Percentiles rank a stretch among this genome's conserved stretches.
These are phyloP conservation scores for Silene coronaria DNA, from an alignment of 179 eudicot species.

Conservation along the genomic window DNA sequence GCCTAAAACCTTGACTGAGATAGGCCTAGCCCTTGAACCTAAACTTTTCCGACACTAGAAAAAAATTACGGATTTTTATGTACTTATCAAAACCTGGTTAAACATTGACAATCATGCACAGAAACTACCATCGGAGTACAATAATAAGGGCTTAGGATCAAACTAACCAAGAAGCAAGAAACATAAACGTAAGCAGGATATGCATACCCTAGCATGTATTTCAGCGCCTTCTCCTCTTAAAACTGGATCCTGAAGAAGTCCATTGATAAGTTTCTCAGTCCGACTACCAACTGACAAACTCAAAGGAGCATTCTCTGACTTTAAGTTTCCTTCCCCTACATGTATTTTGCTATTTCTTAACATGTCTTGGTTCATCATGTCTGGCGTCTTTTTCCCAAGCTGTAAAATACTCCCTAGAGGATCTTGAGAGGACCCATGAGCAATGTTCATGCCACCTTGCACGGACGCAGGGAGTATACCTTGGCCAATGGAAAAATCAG, in stretches of 20 bases:
- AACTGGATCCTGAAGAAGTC: conserved; percentile 59
- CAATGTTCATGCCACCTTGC: conserved; percentile 41
- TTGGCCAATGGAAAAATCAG: conserved; percentile 50
- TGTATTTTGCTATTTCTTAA: conserved; percentile 23
- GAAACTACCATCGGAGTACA: not conserved
- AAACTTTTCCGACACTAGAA: too few species aligned
- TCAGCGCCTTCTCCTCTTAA: conserved; percentile 38
- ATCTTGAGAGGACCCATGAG: conserved; percentile 37
- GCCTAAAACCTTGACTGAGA: too few species aligned
- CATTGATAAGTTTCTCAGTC: conserved; percentile 53
- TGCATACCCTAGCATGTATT: conserved; percentile 39
- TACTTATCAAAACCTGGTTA: too few species aligned
- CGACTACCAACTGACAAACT: conserved; percentile 43
- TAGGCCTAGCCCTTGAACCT: too few species aligned
- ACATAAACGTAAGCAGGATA: not conserved
- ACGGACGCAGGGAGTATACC: conserved; percentile 55
- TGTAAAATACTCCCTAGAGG: conserved; percentile 41
- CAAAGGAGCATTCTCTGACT: conserved; percentile 32
- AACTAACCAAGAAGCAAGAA: not conserved
- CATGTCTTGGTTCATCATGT: conserved; percentile 25
- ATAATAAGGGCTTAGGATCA: conserved; percentile 3
- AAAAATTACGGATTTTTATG: too few species aligned
- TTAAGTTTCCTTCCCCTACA: conserved; percentile 24
- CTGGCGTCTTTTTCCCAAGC: conserved; percentile 32
- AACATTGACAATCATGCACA: too few species aligned